Conservation (phyloP, 1,284 basidiomycete species). For the Ustanciosporium gigantosporum region DNA sequence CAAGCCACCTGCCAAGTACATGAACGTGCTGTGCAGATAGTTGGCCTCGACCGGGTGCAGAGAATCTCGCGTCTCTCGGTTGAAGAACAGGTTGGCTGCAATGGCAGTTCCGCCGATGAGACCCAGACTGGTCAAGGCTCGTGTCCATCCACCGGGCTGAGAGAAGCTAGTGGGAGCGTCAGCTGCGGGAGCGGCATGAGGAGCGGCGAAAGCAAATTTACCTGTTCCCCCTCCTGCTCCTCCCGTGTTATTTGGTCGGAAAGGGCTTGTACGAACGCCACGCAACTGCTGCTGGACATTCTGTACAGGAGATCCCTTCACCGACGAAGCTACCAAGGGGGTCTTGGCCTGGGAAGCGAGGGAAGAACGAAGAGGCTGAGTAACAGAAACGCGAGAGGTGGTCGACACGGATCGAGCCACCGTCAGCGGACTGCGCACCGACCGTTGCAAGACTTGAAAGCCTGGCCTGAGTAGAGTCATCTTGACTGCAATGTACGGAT, state of each 20-base stretch:
- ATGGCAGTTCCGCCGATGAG: slow-evolving; percentile 56
- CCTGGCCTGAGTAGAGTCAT: slow-evolving; percentile 33
- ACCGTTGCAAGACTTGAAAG: slow-evolving; percentile 31
- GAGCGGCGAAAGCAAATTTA: slow-evolving; percentile 34
- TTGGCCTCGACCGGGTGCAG: slow-evolving; percentile 37
- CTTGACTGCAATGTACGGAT: background rate
- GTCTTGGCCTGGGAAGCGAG: no score
- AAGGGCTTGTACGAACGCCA: slow-evolving; percentile 34
- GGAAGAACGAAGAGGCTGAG: no score
- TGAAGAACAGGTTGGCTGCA: slow-evolving; percentile 57
- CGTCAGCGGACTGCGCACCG: slow-evolving; percentile 33
- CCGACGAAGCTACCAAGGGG: no score
- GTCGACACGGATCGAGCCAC: slow-evolving; percentile 29
- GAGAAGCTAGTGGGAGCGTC: slow-evolving; percentile 46
- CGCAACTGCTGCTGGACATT: slow-evolving; percentile 32
- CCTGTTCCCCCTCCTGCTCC: slow-evolving; percentile 4
- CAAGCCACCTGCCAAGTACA: slow-evolving; percentile 81
- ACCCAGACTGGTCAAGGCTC: slow-evolving; percentile 49
- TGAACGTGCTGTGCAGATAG: slow-evolving; percentile 80
- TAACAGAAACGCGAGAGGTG: slow-evolving; percentile 6
- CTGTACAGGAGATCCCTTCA: no score
- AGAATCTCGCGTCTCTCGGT: slow-evolving; percentile 54
- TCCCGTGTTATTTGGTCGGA: slow-evolving; percentile 32
- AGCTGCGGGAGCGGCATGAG: slow-evolving; percentile 42
- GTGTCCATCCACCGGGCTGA: slow-evolving; percentile 51